A percentile compares a stretch with the other conserved stretches of the same genome.
These are phyloP conservation scores for Colletotrichum sp. DNA, from an alignment of 2,329 filamentous ascomycete species.

Conservation along the genomic window DNA sequence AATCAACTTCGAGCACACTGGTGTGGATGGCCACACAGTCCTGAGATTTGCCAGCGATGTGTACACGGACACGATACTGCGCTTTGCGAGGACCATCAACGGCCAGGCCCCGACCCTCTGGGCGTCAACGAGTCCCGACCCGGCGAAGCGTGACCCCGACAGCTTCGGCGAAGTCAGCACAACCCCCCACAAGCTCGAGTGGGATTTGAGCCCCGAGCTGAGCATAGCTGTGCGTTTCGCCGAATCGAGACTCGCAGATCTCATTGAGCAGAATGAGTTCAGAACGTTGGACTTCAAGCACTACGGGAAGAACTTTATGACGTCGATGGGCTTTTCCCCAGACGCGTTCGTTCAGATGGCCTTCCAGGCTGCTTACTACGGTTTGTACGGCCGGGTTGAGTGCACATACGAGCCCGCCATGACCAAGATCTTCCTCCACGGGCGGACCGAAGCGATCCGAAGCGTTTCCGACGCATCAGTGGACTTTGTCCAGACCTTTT, in stretches of 20 bases:
- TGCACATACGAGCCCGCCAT: slow-evolving; percentile 98
- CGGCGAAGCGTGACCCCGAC: slow-evolving; percentile 86
- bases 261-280: slow-evolving; percentile 97
- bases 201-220: slow-evolving; percentile 95
- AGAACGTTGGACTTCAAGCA: slow-evolving; percentile 85
- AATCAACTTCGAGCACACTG: slow-evolving; percentile 99
- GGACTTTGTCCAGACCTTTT: slow-evolving; percentile 93
- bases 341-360: slow-evolving; percentile 99
- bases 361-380: slow-evolving; percentile 97
- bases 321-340: slow-evolving; percentile 93
- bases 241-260: slow-evolving; percentile 89
- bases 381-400: slow-evolving; percentile 90
- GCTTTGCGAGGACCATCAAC: slow-evolving; percentile 95
- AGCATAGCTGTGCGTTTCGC: slow-evolving; percentile 92
- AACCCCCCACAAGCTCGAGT: slow-evolving; percentile 94
- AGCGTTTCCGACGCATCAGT: slow-evolving; percentile 83
- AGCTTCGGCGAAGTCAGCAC: slow-evolving; percentile 94
- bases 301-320: slow-evolving; percentile 98
- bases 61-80: slow-evolving; percentile 96
- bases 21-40: slow-evolving; percentile 96
- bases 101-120: slow-evolving; percentile 90
- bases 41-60: slow-evolving; percentile 94
- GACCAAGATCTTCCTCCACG: slow-evolving; percentile 94
- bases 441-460: slow-evolving; percentile 91
- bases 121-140: slow-evolving; percentile 89